Conservation (phyloP, 495 filamentous ascomycete genomes). For the Penicillium chermesinum region DNA sequence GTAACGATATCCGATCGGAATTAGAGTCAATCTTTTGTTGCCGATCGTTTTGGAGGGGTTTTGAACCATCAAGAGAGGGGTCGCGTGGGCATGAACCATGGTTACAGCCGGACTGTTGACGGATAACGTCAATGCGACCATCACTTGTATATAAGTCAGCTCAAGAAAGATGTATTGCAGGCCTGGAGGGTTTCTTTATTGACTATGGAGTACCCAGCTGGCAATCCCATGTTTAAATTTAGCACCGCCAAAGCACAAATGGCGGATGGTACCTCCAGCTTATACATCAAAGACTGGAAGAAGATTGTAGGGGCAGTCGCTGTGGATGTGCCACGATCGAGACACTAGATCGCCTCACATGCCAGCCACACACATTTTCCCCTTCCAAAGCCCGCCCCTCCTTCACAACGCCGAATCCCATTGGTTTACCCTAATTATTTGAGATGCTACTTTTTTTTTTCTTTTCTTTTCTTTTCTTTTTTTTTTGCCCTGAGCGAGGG, state of each 20-base stretch:
- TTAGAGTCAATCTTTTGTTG: constrained; percentile 12
- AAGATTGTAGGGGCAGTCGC: constrained; percentile 3
- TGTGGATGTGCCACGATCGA: constrained; percentile 18
- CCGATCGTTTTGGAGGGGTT: constrained; percentile 15
- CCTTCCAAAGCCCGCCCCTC: too few species aligned
- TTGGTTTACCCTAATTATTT: too few species aligned
- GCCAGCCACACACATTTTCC: constrained; percentile 21
- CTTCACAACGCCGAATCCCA: too few species aligned
- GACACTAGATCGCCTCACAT: constrained; percentile 23
- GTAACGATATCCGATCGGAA: constrained; percentile 9
- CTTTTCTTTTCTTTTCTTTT: neutral
- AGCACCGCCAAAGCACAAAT: too few species aligned
- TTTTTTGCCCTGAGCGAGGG: constrained; percentile 12
- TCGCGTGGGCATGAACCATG: constrained; percentile 18
- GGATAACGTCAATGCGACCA: neutral
- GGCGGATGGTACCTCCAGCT: too few species aligned
- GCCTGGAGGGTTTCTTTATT: too few species aligned
- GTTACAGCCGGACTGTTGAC: constrained; percentile 6
- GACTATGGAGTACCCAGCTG: too few species aligned
- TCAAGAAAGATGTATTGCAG: too few species aligned
- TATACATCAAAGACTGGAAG: too few species aligned
- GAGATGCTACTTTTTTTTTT: too few species aligned
- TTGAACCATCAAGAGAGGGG: constrained; percentile 9
- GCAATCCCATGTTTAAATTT: too few species aligned
- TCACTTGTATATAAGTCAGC: neutral